Conservation (phyloP, 1,284 basidiomycete genomes). For the Agroathelia rolfsii region DNA sequence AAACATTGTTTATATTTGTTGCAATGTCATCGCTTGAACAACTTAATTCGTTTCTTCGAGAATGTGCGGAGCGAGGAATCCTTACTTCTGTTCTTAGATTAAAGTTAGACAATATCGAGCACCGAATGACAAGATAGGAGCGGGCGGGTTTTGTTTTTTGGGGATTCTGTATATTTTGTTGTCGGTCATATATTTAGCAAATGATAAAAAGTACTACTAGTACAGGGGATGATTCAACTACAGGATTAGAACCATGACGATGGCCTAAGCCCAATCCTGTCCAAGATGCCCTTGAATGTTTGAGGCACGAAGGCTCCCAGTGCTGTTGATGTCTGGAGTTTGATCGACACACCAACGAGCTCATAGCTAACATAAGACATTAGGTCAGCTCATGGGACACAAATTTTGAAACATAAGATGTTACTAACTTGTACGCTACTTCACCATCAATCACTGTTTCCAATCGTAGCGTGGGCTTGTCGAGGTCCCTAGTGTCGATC, state of each 20-base stretch:
- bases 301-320: conserved; percentile 37
- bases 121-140: too few relatives aligned
- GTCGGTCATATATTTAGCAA: too few relatives aligned
- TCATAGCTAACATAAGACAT: conserved; percentile 27
- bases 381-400: not conserved
- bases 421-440: conserved; percentile 43
- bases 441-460: conserved; percentile 61
- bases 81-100: too few relatives aligned
- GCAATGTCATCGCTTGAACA: too few relatives aligned
- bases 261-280: conserved; percentile 43
- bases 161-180: too few relatives aligned
- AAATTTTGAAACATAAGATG: conserved; percentile 1
- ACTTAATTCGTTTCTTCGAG: too few relatives aligned
- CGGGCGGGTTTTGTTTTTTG: too few relatives aligned
- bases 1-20: too few relatives aligned
- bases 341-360: conserved; percentile 39
- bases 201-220: too few relatives aligned
- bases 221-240: too few relatives aligned
- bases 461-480: conserved; percentile 44
- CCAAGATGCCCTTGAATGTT: conserved; percentile 43
- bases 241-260: conserved; percentile 41
- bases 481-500: conserved; percentile 55
- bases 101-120: too few relatives aligned
- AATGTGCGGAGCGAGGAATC: too few relatives aligned
- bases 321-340: conserved; percentile 32